phyloP scores from a whole-genome alignment of 331 rosid species.

The Stylosanthes scabra region DNA sequence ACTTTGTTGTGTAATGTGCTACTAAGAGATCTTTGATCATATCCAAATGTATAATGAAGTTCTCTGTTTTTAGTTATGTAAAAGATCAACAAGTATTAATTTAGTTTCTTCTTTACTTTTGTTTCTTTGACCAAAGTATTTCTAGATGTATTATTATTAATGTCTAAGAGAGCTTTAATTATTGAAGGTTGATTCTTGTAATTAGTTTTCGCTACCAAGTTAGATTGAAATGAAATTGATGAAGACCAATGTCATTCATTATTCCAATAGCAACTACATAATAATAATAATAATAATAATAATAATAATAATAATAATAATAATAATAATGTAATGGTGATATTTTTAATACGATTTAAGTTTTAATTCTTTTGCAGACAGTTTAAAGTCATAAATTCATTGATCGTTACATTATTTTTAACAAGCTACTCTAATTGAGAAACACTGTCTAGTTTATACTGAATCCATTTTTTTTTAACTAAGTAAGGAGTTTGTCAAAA shows the following conservation, averaged over 20 bases:
- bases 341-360: too few species aligned
- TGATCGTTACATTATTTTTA: too few species aligned
- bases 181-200: not conserved
- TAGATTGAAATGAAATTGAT: not conserved
- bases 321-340: not conserved
- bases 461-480: constrained; percentile 23
- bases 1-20: constrained; percentile 20
- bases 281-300: too few species aligned
- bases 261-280: not conserved
- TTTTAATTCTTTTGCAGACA: too few species aligned
- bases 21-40: not conserved
- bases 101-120: not conserved
- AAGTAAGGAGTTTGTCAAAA: constrained; percentile 40
- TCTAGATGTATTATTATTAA: not conserved
- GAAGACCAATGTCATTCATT: not conserved
- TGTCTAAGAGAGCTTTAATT: too few species aligned
- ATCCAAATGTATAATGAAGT: constrained; percentile 12
- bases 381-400: too few species aligned
- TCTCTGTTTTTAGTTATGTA: not conserved
- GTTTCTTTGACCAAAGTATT: not conserved
- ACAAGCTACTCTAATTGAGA: not conserved
- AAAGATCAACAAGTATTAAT: not conserved
- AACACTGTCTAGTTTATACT: not conserved
- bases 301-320: too few species aligned
- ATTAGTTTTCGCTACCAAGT: not conserved